Conservation (phyloP, 192 early-diverging fungal genomes). For the Coemansia sp. region DNA sequence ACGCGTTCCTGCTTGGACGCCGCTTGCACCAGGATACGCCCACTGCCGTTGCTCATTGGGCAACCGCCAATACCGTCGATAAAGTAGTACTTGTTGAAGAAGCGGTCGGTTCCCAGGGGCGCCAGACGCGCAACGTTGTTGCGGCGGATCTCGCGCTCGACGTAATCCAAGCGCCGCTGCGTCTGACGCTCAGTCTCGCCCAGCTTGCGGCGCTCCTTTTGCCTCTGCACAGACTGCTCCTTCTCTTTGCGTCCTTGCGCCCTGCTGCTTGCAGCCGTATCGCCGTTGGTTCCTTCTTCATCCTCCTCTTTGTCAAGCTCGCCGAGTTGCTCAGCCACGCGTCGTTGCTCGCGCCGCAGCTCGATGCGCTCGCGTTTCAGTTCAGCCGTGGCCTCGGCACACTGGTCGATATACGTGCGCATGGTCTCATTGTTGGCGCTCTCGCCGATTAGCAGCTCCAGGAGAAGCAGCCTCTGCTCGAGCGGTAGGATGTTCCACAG, state of each 20-base stretch:
- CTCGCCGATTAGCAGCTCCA: constrained; percentile 66
- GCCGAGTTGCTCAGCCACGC: constrained; percentile 39
- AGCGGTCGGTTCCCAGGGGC: constrained; percentile 83
- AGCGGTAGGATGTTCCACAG: constrained; percentile 21
- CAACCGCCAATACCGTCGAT: constrained; percentile 77
- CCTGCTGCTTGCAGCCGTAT: constrained; percentile 10
- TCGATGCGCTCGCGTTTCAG: constrained; percentile 77
- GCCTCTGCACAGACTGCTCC: constrained; percentile 41
- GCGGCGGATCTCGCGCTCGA: constrained; percentile 71
- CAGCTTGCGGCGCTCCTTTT: constrained; percentile 47
- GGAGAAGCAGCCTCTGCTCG: constrained; percentile 61
- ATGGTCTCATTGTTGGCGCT: constrained; percentile 57
- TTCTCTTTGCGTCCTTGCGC: constrained; percentile 36
- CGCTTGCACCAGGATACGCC: constrained; percentile 62
- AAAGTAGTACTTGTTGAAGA: constrained; percentile 86
- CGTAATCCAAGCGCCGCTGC: constrained; percentile 50
- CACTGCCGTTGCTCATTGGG: constrained; percentile 49
- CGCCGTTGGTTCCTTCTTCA: not conserved
- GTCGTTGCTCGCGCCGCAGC: constrained; percentile 63
- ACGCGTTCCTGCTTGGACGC: constrained; percentile 51
- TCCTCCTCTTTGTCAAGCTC: constrained; percentile 51
- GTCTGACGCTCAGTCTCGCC: constrained; percentile 46
- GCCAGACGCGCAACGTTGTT: constrained; percentile 65
- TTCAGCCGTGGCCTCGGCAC: constrained; percentile 67
- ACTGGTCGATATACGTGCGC: constrained; percentile 73